phyloP scores from a whole-genome alignment of 2,329 filamentous ascomycete genomes.

The Aspergillus sp. region DNA sequence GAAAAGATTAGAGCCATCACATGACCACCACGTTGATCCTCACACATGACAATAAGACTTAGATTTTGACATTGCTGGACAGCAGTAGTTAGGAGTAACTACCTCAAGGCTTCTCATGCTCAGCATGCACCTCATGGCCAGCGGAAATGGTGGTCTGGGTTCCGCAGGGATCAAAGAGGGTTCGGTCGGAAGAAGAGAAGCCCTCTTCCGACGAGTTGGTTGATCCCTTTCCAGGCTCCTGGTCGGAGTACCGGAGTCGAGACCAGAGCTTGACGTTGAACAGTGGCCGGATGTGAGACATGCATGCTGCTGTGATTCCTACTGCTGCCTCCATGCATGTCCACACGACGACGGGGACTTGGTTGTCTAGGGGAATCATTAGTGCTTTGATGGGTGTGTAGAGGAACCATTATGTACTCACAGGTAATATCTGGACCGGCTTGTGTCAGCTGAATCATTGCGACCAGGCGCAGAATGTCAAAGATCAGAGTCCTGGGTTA shows the following conservation, averaged over 20 bases:
- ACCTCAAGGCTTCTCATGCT: neutral
- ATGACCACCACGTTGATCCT: neutral
- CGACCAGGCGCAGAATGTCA: slow-evolving; percentile 29
- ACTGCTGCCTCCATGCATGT: slow-evolving; percentile 34
- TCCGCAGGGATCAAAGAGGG: neutral
- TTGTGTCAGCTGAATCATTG: slow-evolving; percentile 27
- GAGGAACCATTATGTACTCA: slow-evolving; percentile 16
- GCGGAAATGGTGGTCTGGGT: neutral
- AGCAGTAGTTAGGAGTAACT: too few species aligned
- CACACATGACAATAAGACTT: neutral
- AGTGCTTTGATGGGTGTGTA: neutral
- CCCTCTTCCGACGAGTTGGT: neutral
- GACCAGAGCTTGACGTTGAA: slow-evolving; percentile 20
- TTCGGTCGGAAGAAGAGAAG: neutral
- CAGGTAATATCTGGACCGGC: slow-evolving; percentile 32
- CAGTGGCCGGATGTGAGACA: slow-evolving; percentile 31
- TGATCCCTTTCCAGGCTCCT: neutral
- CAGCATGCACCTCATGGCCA: neutral
- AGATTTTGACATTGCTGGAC: too few species aligned
- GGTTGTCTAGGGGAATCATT: slow-evolving; percentile 22
- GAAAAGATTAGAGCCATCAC: neutral
- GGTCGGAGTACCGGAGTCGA: neutral
- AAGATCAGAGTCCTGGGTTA: slow-evolving; percentile 27
- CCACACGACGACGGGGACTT: slow-evolving; percentile 33
- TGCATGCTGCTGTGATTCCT: slow-evolving; percentile 33